Base-by-base conservation (phyloP, 2,329 filamentous ascomycete species). In the Lecanoromycetidae sp. region DNA sequence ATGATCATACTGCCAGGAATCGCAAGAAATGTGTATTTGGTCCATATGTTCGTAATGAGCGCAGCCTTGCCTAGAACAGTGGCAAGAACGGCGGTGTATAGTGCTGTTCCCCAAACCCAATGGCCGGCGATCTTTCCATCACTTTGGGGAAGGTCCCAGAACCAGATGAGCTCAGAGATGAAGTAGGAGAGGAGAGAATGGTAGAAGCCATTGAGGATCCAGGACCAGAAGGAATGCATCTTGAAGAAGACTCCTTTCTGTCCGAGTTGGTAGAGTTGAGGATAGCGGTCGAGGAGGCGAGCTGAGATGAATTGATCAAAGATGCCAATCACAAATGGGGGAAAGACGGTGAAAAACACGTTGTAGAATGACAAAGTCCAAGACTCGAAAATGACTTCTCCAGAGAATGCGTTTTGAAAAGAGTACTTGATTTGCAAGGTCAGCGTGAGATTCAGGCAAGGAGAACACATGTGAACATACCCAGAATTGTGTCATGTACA, bases 281-380 rank as follows among this genome's bases (percentile, higher is more conserved):
- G 91, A 62, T 98, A 98, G 23, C 91, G 80, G 65, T 98, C 91
- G 10, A 98, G 74, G 19, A 98, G 72, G 20, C 91, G 81, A 5
- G 93, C 91, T 34, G 87, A 94, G 60, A 98, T 87, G 66, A 93
- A 96, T 62, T 98, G 93, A 63, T 98, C 93, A 55, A 95, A 86
- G 54, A 98, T 94, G 57, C 91, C 91, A 60, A 98, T 82, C 1
- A 87, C 90, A 51, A 98, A 82, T 1, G 91, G 91, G 13, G 91
- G 91, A 15, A 95, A 71, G 17, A 94, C 84, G 0, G 91, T 98
- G 70, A 94, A 98, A 63, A 98, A 84, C 63, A 98, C 87, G 71
- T 98, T 98, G 74, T 95, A 98, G 69, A 96, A 94, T 6, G 90
- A 94, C n/a, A 98, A 71, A 0, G 88, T 95, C 93, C 93, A 98